These are phyloP conservation scores for Mucor indicus DNA, from an alignment of 371 early-diverging fungal species.

Conservation along the genomic window DNA sequence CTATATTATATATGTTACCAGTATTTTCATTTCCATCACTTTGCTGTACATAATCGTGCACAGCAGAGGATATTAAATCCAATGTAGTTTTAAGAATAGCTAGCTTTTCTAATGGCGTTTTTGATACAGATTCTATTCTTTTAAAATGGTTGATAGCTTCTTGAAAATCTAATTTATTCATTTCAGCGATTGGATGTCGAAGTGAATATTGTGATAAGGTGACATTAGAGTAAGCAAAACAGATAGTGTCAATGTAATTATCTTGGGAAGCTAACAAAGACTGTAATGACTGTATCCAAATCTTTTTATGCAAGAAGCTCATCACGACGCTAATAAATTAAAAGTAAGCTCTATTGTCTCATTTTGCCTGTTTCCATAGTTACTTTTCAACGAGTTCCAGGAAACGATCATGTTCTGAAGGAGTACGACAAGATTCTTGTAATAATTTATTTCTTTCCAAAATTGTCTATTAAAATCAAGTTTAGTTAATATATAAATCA, in stretches of 20 bases:
- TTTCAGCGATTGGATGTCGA: slow-evolving; percentile 38
- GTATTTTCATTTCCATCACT: slow-evolving; percentile 12
- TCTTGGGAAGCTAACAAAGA: slow-evolving; percentile 44
- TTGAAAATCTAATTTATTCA: slow-evolving; percentile 31
- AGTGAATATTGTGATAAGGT: slow-evolving; percentile 39
- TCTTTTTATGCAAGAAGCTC: slow-evolving; percentile 58
- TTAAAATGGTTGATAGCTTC: slow-evolving; percentile 31
- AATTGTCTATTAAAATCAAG: slow-evolving; percentile 43
- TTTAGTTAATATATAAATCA: too few species aligned
- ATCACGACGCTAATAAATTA: slow-evolving; percentile 45
- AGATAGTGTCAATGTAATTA: slow-evolving; percentile 33
- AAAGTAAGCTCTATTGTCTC: not conserved
- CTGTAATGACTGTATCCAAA: slow-evolving; percentile 54
- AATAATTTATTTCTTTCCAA: slow-evolving; percentile 37
- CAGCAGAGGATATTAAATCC: slow-evolving; percentile 39
- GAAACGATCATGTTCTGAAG: slow-evolving; percentile 54
- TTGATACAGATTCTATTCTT: slow-evolving; percentile 37
- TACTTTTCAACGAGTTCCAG: slow-evolving; percentile 64
- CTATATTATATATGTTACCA: slow-evolving; percentile 11
- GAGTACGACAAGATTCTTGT: slow-evolving; percentile 41
- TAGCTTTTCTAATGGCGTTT: slow-evolving; percentile 49
- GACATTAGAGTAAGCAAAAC: slow-evolving; percentile 31
- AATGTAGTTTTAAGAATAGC: slow-evolving; percentile 35
- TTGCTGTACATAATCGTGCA: slow-evolving; percentile 26
- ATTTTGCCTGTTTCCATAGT: not conserved